Base-by-base conservation (phyloP, 148 eudicot species). In the Euryodendron excelsum region DNA sequence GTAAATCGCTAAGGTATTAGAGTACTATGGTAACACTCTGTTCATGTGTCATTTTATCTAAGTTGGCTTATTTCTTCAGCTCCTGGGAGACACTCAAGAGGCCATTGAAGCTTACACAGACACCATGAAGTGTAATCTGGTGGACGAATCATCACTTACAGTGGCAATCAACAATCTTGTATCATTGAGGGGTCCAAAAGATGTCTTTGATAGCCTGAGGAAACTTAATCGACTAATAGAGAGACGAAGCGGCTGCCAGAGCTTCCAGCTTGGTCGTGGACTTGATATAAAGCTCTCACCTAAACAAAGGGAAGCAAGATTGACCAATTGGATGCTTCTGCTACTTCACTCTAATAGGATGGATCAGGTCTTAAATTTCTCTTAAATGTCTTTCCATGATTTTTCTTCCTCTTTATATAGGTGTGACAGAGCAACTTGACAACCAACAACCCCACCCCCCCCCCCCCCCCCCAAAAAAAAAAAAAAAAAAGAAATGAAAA, bases 311-410 rank as follows among this genome's bases (percentile, higher is more conserved):
- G 68, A 63, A 63, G 39, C 68, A 63, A 63, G 30, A 63, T 63
- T 30, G 9, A 17, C 39, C 23, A 63, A 63, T 63, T 39, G 68
- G 5, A 10, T 63, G 68, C 68, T 63, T 63, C 68, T 63, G 68
- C 39, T 63, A 4, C 68, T 63, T 31, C 68, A 63, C 28, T 63
- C 68, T 31, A 63, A 63, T 63, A 63, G 33, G 68, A 5, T 63
- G 37, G 71, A 66, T 66, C 71, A 66, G 71, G 71, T 66, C 45
- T 37, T 37, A n/a, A 37, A 67, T 39, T 36, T 67, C 71, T 37
- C 28, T 21, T 11, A 37, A 3, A 15, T n/a, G 1, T 41, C 70
- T 20, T 21, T 15, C 30, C 23, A 37, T 82, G 68, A 53, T 67
- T 45, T 33, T 23, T 39, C 41, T 2, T 69, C 21, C 20, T n/a